Base-by-base conservation (phyloP, 2,329 filamentous ascomycete genomes). In the Botrytis paeoniae region DNA sequence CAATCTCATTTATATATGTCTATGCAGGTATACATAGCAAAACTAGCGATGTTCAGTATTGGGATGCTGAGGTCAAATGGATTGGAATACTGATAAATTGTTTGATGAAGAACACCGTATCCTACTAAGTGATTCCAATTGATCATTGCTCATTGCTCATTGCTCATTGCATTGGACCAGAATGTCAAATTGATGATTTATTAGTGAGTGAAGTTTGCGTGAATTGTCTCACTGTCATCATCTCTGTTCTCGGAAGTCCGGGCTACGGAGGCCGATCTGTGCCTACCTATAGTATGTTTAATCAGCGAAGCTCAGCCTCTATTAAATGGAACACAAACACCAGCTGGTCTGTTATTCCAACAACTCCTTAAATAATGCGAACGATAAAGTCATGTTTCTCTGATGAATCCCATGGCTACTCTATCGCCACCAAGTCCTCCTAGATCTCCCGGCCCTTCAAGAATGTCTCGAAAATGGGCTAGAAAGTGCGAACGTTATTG, bases 401-500 rank as follows among this genome's bases (percentile, higher is more conserved):
- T 37, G 35, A 61, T 45, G 32, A 54, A 16, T 61, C 70, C 77
- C 73, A 79, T 79, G 78, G 77, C 76, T 74, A 77, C 73, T 64
- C 73, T 78, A 61, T 72, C 75, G 25, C 62, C 77, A 54, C 75
- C 76, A 65, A 75, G 71, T 69, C 80, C 39, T 76, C 84, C 77
- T 22, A 70, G 51, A 68, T 70, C 71, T 83, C 83, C 79, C 65
- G 77, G 79, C 62, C 80, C 80, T 73, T 80, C 77, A 75, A 85
- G 80, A 76, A 89, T 89, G 86, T 82, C 85, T 80, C 87, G 87
- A 78, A 77, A 75, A 76, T 92, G 89, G 85, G 91, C 89, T 66
- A 87, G 92, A 76, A 89, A 87, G 81, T 86, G 93, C 79, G 95
- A 98, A 86, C 92, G 94, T 68, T 91, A 89, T 80, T 98, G 94